Base-by-base conservation (phyloP, 192 early-diverging fungal species). In the Pilobolus umbonatus region DNA sequence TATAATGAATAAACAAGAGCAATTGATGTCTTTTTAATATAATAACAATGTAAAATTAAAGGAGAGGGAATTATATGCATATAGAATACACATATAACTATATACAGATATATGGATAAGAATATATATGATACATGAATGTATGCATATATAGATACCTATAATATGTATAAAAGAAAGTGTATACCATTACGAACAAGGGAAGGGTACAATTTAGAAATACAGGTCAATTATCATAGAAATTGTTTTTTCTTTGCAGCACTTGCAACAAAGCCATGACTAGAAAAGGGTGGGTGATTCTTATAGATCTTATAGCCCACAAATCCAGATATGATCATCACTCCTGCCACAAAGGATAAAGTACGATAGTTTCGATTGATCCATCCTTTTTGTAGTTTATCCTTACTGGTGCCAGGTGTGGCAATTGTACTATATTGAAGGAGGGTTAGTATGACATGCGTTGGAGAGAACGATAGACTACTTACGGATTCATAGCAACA, bases 401-500 rank as follows among this genome's bases (percentile, higher is more conserved):
- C 60, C 28, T 72, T 67, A 29, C 30, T 29, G 5, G 71, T 60
- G 8, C 59, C 71, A 28, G 64, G 64, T 10, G 61, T 73, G 19
- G 71, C 65, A 60, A 73, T 67, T 21, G 55, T 48, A 26, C 55
- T 57, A 34, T 32, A 31, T 31, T 22, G 4, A 32, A 3, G 7
- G 19, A 12, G 3, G 28, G 31, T 34, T 17, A 34, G 2, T 32
- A 22, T 45, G 5, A 5, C 21, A 29, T 22, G 14, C n/a, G 10
- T 25, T 47, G 29, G 1, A 1, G n/a, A 4, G 8, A 17, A 21
- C 17, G 26, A 32, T 21, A 42, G 3, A 60, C 71, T 3, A 67
- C 71, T 68, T 73, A 73, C 71, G 93, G 93, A 60, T 90, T 85
- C 81, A 95, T 91, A 19, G 87, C 86, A 0, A 92, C 83, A 0